These are phyloP conservation scores for Irineochytrium annulatum DNA, from an alignment of 192 early-diverging fungal species.

Conservation along the genomic window DNA sequence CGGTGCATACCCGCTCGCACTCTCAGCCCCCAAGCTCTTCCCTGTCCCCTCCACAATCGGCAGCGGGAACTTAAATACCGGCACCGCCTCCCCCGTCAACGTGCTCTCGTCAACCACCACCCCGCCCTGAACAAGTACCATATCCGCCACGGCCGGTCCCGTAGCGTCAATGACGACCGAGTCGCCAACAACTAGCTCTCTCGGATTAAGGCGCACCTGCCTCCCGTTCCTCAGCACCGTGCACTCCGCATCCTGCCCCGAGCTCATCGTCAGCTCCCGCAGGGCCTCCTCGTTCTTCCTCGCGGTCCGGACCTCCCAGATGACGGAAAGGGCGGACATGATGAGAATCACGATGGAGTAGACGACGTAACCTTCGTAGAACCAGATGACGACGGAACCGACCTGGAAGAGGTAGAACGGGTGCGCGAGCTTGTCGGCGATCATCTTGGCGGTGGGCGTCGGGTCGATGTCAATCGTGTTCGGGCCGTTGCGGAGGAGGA, in stretches of 20 bases:
- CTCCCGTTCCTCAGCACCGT: slow-evolving; percentile 20
- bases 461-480: slow-evolving; percentile 36
- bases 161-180: slow-evolving; percentile 25
- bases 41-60: neutral
- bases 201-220: neutral
- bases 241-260: neutral
- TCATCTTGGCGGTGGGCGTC: slow-evolving; percentile 24
- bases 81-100: slow-evolving; percentile 41
- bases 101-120: slow-evolving; percentile 33
- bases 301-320: slow-evolving; percentile 37
- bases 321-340: slow-evolving; percentile 29
- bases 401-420: slow-evolving; percentile 51
- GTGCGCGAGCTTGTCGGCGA: slow-evolving; percentile 38
- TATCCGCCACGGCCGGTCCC: slow-evolving; percentile 26
- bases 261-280: slow-evolving; percentile 14
- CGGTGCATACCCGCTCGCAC: neutral
- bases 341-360: slow-evolving; percentile 38
- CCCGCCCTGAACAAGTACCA: slow-evolving; percentile 41
- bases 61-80: slow-evolving; percentile 32
- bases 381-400: slow-evolving; percentile 40
- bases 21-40: neutral
- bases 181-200: slow-evolving; percentile 42
- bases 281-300: slow-evolving; percentile 38
- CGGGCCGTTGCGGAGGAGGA: slow-evolving; percentile 26
- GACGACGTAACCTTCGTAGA: slow-evolving; percentile 31